Conservation (phyloP, 2,329 filamentous ascomycete species). For the Aspergillus clavatus region DNA sequence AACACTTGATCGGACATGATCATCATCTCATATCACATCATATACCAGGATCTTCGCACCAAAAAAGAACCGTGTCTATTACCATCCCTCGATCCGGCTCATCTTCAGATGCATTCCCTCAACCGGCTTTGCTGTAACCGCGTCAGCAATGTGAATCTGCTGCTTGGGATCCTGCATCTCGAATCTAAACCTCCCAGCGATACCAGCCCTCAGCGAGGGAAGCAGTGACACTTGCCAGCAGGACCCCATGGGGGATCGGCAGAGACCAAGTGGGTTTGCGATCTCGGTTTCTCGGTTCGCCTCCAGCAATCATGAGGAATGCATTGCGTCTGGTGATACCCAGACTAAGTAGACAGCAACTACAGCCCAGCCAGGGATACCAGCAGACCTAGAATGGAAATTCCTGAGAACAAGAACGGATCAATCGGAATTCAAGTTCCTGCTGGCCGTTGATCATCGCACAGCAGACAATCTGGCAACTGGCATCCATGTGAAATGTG, state of each 20-base stretch:
- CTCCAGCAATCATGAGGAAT: background rate
- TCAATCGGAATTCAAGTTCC: too few relatives aligned
- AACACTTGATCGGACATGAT: too few relatives aligned
- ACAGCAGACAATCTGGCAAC: too few relatives aligned
- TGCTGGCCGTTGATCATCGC: too few relatives aligned
- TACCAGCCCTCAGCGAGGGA: conserved; percentile 30
- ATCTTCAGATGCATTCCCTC: conserved; percentile 37
- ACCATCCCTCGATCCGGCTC: conserved; percentile 31
- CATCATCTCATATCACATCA: conserved; percentile 1
- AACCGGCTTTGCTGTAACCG: conserved; percentile 37
- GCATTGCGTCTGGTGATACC: background rate
- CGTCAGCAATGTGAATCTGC: conserved; percentile 33
- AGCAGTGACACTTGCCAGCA: conserved; percentile 14
- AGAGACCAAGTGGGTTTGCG: background rate
- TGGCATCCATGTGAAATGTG: too few relatives aligned
- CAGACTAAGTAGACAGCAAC: too few relatives aligned
- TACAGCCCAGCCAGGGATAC: too few relatives aligned
- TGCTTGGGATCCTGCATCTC: conserved; percentile 36
- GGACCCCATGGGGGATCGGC: background rate
- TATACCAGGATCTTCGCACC: background rate
- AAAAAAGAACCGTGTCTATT: too few relatives aligned
- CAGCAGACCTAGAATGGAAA: too few relatives aligned
- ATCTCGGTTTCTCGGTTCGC: background rate
- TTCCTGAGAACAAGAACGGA: too few relatives aligned
- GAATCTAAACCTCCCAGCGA: conserved; percentile 33